A percentile compares a stretch with the other conserved stretches of the same genome.
phyloP scores from a whole-genome alignment of 148 eudicot species.

The Rhododendron williamsianum region DNA sequence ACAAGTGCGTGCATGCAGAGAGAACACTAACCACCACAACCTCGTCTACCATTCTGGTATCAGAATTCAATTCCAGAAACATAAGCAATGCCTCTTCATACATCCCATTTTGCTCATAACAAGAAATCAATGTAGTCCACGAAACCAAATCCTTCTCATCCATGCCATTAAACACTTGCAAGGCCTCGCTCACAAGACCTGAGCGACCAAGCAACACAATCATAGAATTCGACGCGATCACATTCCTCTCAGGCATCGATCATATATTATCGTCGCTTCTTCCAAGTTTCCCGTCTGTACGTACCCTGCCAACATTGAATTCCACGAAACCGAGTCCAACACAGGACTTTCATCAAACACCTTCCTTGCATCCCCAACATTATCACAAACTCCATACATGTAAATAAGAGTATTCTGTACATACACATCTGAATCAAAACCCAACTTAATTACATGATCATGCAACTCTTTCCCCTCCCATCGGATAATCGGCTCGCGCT shows the following conservation, averaged over 20 bases:
- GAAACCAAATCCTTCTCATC: conserved; percentile 55
- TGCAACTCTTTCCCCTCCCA: conserved; percentile 53
- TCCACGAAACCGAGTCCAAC: conserved; percentile 67
- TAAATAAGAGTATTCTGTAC: conserved; percentile 50
- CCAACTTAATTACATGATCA: conserved; percentile 55
- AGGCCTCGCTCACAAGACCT: conserved; percentile 49
- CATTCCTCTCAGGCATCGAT: conserved; percentile 49
- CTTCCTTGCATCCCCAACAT: conserved; percentile 39
- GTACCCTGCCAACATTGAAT: conserved; percentile 63
- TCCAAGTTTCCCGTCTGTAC: conserved; percentile 34
- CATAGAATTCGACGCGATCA: conserved; percentile 65
- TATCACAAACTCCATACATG: conserved; percentile 49
- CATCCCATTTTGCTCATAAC: conserved; percentile 60
- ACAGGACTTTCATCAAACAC: conserved; percentile 69
- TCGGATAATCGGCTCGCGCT: conserved; percentile 19
- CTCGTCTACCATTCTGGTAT: conserved; percentile 42
- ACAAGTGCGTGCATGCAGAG: conserved; percentile 51
- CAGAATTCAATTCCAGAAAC: conserved; percentile 40
- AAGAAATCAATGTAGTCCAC: conserved; percentile 68
- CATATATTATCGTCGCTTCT: conserved; percentile 43
- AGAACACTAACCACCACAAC: conserved; percentile 55
- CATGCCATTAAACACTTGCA: conserved; percentile 39
- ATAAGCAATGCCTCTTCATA: conserved; percentile 43
- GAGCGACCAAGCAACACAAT: conserved; percentile 52
- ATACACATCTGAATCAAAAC: conserved; percentile 54